Percentiles rank a stretch among this genome's conserved stretches.
Evolutionary conservation across 495 filamentous ascomycete species (phyloP).

Genomic region (Ramalina peruviana): DNA sequence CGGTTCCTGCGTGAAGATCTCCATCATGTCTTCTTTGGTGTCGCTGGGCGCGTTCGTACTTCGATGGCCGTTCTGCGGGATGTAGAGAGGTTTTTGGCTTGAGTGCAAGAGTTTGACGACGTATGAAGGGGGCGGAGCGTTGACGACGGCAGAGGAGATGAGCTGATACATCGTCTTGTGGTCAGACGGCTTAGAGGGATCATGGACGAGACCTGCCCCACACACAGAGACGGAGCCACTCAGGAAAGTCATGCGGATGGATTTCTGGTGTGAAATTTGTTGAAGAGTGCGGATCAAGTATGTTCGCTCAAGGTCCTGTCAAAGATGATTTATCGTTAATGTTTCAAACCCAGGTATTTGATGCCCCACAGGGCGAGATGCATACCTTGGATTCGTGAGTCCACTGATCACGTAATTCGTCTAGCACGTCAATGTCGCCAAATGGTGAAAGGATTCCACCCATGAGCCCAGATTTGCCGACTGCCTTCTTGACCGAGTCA

Average conservation of each 20-base stretch:
- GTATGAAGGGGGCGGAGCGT: constrained; percentile 68
- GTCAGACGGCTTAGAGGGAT: constrained; percentile 75
- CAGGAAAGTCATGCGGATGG: constrained; percentile 89
- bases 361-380: not conserved
- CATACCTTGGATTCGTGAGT: constrained; percentile 84
- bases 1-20: constrained; percentile 88
- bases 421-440: constrained; percentile 88
- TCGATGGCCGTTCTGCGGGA: constrained; percentile 82
- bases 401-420: constrained; percentile 93
- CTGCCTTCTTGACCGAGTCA: constrained; percentile 84
- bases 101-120: constrained; percentile 85
- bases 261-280: constrained; percentile 84
- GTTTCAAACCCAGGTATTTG: not conserved
- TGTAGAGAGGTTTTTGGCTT: constrained; percentile 70
- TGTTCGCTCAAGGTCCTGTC: constrained; percentile 78
- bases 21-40: constrained; percentile 99
- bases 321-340: not conserved
- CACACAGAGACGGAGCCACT: constrained; percentile 84
- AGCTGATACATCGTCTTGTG: constrained; percentile 99
- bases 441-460: constrained; percentile 87
- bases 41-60: constrained; percentile 50
- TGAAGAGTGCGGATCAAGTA: constrained; percentile 94
- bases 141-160: constrained; percentile 82
- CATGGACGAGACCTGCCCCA: constrained; percentile 88
- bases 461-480: constrained; percentile 91